Conservation (phyloP, 176 grass and related monocot genomes). For the Triticum timopheevii region DNA sequence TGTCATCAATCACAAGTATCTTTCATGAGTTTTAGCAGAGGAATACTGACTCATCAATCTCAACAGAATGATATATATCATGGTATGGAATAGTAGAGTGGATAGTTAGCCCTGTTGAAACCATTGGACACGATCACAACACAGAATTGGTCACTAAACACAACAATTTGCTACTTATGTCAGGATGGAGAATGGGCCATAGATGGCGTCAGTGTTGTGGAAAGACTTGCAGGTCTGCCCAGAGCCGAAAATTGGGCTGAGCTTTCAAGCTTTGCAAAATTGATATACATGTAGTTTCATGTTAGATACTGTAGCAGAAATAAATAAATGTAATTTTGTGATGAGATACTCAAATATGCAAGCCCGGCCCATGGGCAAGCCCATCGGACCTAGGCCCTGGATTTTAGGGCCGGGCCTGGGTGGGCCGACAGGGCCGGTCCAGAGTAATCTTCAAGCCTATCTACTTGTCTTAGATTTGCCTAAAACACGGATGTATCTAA, state of each 20-base stretch:
- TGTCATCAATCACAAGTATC: not conserved
- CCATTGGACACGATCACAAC: not conserved
- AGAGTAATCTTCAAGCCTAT: no score
- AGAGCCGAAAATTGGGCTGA: no score
- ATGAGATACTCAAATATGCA: not conserved
- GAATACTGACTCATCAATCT: not conserved
- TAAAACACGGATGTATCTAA: no score
- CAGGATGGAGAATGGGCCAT: not conserved
- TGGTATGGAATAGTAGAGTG: not conserved
- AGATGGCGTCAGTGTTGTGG: no score
- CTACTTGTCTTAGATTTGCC: no score
- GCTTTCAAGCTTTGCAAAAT: not conserved
- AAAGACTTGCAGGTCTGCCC: no score
- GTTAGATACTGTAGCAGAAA: not conserved
- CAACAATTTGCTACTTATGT: not conserved
- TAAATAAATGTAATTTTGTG: no score
- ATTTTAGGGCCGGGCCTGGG: no score
- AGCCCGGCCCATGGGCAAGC: no score
- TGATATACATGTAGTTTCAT: not conserved
- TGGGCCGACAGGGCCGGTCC: no score
- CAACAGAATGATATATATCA: not conserved
- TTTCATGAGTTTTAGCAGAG: not conserved
- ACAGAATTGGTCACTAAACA: not conserved
- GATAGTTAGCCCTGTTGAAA: not conserved
- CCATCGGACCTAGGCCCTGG: no score